Evolutionary conservation across 2,329 filamentous ascomycete species (phyloP).

Genomic region (Cladorrhinum sp.): DNA sequence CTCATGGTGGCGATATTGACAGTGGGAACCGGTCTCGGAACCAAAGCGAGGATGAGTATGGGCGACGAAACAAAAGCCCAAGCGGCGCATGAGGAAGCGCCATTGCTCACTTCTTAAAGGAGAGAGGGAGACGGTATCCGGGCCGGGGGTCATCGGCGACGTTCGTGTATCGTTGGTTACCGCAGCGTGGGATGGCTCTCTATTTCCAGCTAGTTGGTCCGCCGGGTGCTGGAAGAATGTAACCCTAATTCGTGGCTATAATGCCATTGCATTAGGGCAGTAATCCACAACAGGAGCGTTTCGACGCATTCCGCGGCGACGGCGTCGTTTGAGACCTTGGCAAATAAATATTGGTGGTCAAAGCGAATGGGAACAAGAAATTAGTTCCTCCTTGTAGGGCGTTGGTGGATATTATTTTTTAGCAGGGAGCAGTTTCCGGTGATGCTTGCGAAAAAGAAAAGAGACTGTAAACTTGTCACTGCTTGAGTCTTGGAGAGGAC

Average conservation of each 20-base stretch:
- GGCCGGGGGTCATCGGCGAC: not conserved
- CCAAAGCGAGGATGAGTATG: conserved; percentile 2
- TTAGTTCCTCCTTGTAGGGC: not conserved
- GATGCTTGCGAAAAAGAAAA: not conserved
- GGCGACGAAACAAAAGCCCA: not conserved
- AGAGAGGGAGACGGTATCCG: not conserved
- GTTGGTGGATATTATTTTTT: not conserved
- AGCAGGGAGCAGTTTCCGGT: not conserved
- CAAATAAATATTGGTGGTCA: not conserved
- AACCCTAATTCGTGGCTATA: conserved; percentile 15
- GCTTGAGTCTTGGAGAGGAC: not conserved
- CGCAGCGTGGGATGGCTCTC: not conserved
- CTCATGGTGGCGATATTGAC: conserved; percentile 16
- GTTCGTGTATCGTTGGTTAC: not conserved
- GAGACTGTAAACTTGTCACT: not conserved
- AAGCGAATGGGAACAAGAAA: not conserved
- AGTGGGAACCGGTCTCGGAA: not conserved
- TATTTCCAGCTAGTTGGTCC: not conserved
- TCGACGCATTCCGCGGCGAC: conserved; percentile 2
- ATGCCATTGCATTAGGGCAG: conserved; percentile 8
- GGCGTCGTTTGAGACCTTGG: not conserved
- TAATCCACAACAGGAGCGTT: not conserved
- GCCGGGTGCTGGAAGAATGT: conserved; percentile 11
- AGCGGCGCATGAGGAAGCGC: not conserved
- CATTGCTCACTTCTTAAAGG: not conserved